Evolutionary conservation across 345 rosid species (phyloP), one percentile per base, ranked within the genome.

Genomic region (Kandelia obovata): DNA sequence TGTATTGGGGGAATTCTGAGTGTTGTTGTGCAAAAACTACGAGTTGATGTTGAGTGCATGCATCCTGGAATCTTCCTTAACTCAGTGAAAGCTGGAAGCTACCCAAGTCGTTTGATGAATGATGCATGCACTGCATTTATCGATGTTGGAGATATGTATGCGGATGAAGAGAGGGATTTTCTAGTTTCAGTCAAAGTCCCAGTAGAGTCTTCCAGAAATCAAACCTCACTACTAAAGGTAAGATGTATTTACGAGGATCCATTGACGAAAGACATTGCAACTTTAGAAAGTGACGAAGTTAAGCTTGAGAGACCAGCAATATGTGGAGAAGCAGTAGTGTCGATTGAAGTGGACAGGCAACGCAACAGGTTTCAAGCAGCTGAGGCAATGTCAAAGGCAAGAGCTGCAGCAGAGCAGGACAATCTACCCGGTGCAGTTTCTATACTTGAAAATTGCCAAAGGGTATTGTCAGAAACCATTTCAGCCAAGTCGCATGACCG

Each of bases 1-100:
- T 92, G 99, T 80, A 92, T 96, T 51, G 99, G 99, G 16, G 99
- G 99, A 20, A 89, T 96, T 62, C 65, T 96, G 74, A 96, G 99
- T 66, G 98, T 96, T 58, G 97, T 92, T 32, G 96, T 83, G 60
- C 98, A 92, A 75, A 97, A 90, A 74, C 75, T 95, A 63, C 90
- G 86, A 53, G 88, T 96, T 62, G 84, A 68, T 58, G 72, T 92
- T 8, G 92, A 86, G 73, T 84, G 84, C 47, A 65, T 79, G 71
- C 71, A 85, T 71, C 83, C 87, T 6, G 73, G 74, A 67, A 67
- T 90, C 71, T 75, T 30, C 75, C 81, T 95, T 32, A 74, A 84
- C 65, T 80, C 96, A 6, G 74, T 95, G 31, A 89, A 86, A 79
- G 91, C 91, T 0, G 98, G 98, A 73, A 92, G 94, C 75, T 96